These are phyloP conservation scores for Cerrena zonata DNA, from an alignment of 1,284 basidiomycete species.

Conservation along the genomic window DNA sequence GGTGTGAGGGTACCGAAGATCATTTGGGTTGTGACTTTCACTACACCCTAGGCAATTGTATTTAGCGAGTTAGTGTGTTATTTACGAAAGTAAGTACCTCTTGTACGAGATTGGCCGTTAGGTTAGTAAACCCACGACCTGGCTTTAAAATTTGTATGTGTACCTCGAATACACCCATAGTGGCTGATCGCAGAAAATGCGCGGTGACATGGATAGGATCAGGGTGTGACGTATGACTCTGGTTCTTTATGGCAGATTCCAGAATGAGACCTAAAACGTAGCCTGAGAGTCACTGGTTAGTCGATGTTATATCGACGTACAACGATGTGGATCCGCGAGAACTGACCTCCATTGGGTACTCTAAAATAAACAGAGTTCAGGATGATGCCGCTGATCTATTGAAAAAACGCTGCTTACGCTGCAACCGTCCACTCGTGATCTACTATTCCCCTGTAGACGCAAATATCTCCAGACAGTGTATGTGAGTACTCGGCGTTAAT, in stretches of 20 bases:
- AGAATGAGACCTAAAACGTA: constrained; percentile 52
- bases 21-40: constrained; percentile 45
- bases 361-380: constrained; percentile 23
- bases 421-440: constrained; percentile 7
- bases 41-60: constrained; percentile 34
- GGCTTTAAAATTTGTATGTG: constrained; percentile 40
- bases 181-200: constrained; percentile 47
- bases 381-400: background rate
- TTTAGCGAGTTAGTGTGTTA: background rate
- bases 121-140: constrained; percentile 48
- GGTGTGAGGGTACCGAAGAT: constrained; percentile 49
- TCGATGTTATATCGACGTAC: constrained; percentile 1
- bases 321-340: background rate
- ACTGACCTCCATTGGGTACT: constrained; percentile 50
- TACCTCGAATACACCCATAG: constrained; percentile 38
- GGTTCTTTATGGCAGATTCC: constrained; percentile 47
- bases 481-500: constrained; percentile 7
- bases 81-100: constrained; percentile 38
- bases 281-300: no score
- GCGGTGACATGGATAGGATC: constrained; percentile 57
- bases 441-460: constrained; percentile 2
- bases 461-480: constrained; percentile 2
- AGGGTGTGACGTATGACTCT: constrained; percentile 39
- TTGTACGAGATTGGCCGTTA: constrained; percentile 52
- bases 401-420: constrained; percentile 6